Evolutionary conservation across 2,329 filamentous ascomycete species (phyloP), one percentile per base, ranked within the genome.

Genomic region (Pseudogymnoascus sp.): DNA sequence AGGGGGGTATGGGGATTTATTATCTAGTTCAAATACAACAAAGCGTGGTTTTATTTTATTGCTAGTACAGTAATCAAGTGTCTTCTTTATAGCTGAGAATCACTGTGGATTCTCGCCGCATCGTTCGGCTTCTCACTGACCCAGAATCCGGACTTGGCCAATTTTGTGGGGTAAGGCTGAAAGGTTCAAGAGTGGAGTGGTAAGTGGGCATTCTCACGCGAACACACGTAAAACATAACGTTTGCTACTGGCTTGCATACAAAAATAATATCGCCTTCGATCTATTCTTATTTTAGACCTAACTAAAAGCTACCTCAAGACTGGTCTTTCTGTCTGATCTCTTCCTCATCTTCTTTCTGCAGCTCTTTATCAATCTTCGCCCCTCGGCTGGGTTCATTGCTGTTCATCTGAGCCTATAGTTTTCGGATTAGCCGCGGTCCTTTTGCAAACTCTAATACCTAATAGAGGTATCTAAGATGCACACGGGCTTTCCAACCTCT

Each of bases 361-460:
- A 91, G 66, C 73, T 88, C 71, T 62, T 88, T 82, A 72, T 91
- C 88, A 62, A 90, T 80, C 78, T 88, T 82, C 22, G 88, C 88
- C 15, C 88, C 88, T 69, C 78, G 83, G 18, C 84, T 88, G 1
- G 88, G 88, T 75, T 90, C 80, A 71, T 91, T 91, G 63, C 87
- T 87, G 70, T 91, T 87, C 65, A 79, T 70, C 66, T 75, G 81
- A 61, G 87, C 88, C 83, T 75, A 39, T 12, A n/a, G 18, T 25
- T 12, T 36, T 18, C 59, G 41, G n/a, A 59, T 61, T 59, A 63
- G 59, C 59, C 6, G 9, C 36, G 28, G 9, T 43, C 22, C 18
- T n/a, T 38, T 39, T 18, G 18, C 18, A 18, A 18, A n/a, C n/a
- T n/a, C n/a, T n/a, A n/a, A n/a, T n/a, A n/a, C n/a, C n/a, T n/a